A percentile compares a stretch with the other conserved stretches of the same genome.
Evolutionary conservation across 805 yeast genomes (phyloP).

Genomic region (Candida quercuum): DNA sequence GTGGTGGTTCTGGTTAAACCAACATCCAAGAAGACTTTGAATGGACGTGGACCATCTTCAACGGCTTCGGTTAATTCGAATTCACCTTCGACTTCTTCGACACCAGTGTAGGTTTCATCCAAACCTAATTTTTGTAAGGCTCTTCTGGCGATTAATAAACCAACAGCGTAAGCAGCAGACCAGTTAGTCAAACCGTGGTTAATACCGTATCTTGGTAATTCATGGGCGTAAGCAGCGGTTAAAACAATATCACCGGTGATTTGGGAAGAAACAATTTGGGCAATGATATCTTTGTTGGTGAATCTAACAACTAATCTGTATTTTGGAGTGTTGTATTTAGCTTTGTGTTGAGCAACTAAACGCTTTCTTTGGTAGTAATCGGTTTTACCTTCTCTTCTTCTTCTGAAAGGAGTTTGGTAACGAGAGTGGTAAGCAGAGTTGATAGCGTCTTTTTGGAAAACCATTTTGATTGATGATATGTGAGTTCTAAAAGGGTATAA

Average conservation of each 20-base stretch:
- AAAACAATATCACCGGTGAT: slow-evolving; percentile 95
- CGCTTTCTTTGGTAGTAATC: slow-evolving; percentile 99
- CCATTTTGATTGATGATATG: slow-evolving; percentile 45
- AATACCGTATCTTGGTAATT: slow-evolving; percentile 96
- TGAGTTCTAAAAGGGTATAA: not conserved
- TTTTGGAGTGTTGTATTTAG: slow-evolving; percentile 99
- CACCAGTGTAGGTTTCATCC: slow-evolving; percentile 98
- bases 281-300: slow-evolving; percentile 99
- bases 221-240: slow-evolving; percentile 98
- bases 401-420: slow-evolving; percentile 99
- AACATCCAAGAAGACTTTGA: slow-evolving; percentile 98
- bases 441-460: slow-evolving; percentile 68
- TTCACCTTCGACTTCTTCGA: slow-evolving; percentile 99
- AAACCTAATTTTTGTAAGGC: slow-evolving; percentile 95
- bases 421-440: slow-evolving; percentile 96
- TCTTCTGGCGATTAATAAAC: slow-evolving; percentile 98
- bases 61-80: slow-evolving; percentile 97
- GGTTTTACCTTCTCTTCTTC: slow-evolving; percentile 99
- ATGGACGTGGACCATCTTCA: slow-evolving; percentile 99
- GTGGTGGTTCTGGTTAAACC: slow-evolving; percentile 99
- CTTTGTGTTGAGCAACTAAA: slow-evolving; percentile 99
- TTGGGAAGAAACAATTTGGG: slow-evolving; percentile 95
- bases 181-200: slow-evolving; percentile 99
- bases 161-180: slow-evolving; percentile 99
- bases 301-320: slow-evolving; percentile 99